Percentiles rank a stretch among this genome's conserved stretches.
Evolutionary conservation across 331 rosid genomes (phyloP).

Genomic region (Telfairia occidentalis): DNA sequence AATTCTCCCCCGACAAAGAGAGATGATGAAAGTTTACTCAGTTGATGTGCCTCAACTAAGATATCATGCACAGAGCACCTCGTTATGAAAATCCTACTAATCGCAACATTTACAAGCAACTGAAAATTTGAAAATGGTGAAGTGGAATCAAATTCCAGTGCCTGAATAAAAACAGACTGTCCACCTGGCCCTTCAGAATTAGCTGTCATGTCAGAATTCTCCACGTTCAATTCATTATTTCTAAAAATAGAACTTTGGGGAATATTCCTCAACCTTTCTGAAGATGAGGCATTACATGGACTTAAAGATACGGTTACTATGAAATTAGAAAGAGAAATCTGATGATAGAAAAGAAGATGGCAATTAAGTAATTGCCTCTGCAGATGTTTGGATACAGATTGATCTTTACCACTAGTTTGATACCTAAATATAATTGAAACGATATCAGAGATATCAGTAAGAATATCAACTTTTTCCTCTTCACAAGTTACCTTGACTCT

Average conservation of each 20-base stretch:
- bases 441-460: conserved; percentile 37
- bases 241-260: conserved; percentile 22
- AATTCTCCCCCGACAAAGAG: conserved; percentile 59
- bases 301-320: conserved; percentile 23
- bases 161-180: conserved; percentile 24
- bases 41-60: conserved; percentile 43
- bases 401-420: conserved; percentile 31
- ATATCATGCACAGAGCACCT: conserved; percentile 47
- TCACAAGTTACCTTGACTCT: conserved; percentile 37
- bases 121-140: conserved; percentile 21
- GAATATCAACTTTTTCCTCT: conserved; percentile 45
- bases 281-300: conserved; percentile 27
- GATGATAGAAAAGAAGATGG: conserved; percentile 43
- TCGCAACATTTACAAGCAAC: conserved; percentile 38
- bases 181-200: conserved; percentile 28
- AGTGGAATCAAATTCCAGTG: conserved; percentile 27
- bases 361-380: conserved; percentile 33
- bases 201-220: conserved; percentile 22
- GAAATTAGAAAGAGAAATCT: conserved; percentile 53
- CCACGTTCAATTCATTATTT: conserved; percentile 28
- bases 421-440: conserved; percentile 37
- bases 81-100: conserved; percentile 44
- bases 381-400: conserved; percentile 32
- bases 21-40: conserved; percentile 33
- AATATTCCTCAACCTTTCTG: conserved; percentile 24